Evolutionary conservation across 176 grass and related monocot species (phyloP).

Genomic region (Oryza glumipatula): DNA sequence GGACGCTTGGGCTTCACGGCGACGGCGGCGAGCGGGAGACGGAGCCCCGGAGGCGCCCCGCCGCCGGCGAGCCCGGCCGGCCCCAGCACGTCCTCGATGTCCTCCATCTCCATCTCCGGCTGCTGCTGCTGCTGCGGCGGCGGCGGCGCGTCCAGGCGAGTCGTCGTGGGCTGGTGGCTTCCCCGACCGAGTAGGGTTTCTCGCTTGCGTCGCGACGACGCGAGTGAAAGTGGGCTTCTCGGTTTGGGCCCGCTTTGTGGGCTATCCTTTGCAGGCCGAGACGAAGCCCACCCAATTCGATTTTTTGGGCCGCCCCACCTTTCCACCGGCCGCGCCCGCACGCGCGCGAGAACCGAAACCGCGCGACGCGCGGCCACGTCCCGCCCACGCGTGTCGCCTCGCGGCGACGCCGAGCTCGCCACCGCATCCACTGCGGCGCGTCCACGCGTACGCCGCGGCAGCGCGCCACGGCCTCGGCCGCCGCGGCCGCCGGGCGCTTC

Average conservation of each 20-base stretch:
- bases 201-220: background rate
- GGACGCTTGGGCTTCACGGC: slow-evolving; percentile 68
- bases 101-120: slow-evolving; percentile 59
- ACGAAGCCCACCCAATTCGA: background rate
- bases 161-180: background rate
- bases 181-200: slow-evolving; percentile 50
- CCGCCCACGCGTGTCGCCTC: background rate
- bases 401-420: background rate
- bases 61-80: slow-evolving; percentile 34
- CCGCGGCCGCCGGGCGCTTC: background rate
- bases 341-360: background rate
- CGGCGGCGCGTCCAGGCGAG: slow-evolving; percentile 5
- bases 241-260: background rate
- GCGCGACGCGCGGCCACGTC: background rate
- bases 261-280: background rate
- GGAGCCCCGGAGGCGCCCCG: slow-evolving; percentile 64
- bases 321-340: background rate
- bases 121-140: background rate
- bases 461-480: background rate
- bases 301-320: background rate
- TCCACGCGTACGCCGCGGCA: slow-evolving; percentile 6
- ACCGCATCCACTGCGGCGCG: background rate
- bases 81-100: slow-evolving; percentile 83
- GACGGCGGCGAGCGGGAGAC: slow-evolving; percentile 62
- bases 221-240: slow-evolving; percentile 8